Evolutionary conservation across 2,329 filamentous ascomycete genomes (phyloP), one percentile per base, ranked within the genome.

Genomic region (Pestalotiopsis fici): DNA sequence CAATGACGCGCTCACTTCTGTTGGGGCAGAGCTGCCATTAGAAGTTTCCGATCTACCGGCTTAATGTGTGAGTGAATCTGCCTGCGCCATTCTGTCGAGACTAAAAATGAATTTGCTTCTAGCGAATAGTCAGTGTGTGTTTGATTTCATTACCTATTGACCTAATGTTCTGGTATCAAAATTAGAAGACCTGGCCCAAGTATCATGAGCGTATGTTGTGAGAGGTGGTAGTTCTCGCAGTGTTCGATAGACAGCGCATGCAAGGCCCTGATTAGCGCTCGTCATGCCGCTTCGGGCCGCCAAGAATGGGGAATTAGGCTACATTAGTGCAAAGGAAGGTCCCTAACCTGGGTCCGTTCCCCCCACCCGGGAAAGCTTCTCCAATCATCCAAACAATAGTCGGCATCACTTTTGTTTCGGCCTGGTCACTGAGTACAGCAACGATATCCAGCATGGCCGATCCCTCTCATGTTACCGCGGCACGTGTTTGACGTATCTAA

Each of bases 1-100:
- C 55, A n/a, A 72, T 71, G 70, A 71, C 68, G 71, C 62, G 66
- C 62, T 69, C 67, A 71, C 54, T 69, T n/a, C 11, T 50, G 18
- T 9, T 21, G 21, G n/a, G 43, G 21, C 43, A 50, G n/a, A 50
- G 9, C 18, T 50, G 43, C 18, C 43, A 21, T n/a, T 50, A 18
- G 21, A 50, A 18, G 4, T 18, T 50, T n/a, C 15, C 6, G 9
- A 9, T 50, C 15, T 50, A 50, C 18, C n/a, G 15, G 15, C 43
- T 50, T 21, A 18, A 9, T 3, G 9, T 35, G 31, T 35, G 31
- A 35, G 31, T 35, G 31, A 35, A 35, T 35, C 31, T 7, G 31
- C 31, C 31, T 35, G 7, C 21, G 43, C 43, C 43, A 50, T 23
- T 50, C 43, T 1, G 11, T n/a, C n/a, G 5, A 9, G 21, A 50